Conservation (phyloP, 73 alveolate genomes). For the Paramecium bursaria region DNA sequence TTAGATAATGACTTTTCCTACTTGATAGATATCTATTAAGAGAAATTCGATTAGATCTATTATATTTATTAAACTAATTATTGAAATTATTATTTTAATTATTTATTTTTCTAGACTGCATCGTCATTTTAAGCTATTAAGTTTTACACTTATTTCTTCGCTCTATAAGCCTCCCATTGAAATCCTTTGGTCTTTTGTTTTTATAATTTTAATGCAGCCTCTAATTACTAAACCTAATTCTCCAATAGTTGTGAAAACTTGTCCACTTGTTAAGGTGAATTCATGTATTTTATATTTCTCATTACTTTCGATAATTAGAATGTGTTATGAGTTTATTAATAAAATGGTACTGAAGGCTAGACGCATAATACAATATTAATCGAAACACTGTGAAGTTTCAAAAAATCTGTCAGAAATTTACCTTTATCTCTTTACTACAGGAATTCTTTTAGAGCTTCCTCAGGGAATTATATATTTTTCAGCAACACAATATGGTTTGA, state of each 20-base stretch:
- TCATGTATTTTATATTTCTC: slow-evolving; percentile 17
- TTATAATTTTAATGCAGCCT: background rate
- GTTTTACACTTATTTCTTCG: background rate
- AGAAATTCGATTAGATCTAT: slow-evolving; percentile 12
- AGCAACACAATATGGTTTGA: background rate
- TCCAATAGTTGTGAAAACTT: slow-evolving; percentile 31
- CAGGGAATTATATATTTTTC: background rate
- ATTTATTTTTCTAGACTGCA: slow-evolving; percentile 41
- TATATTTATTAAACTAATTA: background rate
- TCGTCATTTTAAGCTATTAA: slow-evolving; percentile 44
- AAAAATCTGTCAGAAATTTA: background rate
- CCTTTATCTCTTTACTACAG: slow-evolving; percentile 8
- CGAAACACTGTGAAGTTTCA: background rate
- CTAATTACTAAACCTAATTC: background rate
- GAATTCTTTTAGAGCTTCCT: slow-evolving; percentile 32
- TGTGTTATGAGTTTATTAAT: background rate
- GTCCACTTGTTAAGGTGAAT: slow-evolving; percentile 31
- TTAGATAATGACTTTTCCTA: background rate
- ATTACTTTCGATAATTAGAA: slow-evolving; percentile 33
- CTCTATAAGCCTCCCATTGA: slow-evolving; percentile 18
- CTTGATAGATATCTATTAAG: slow-evolving; percentile 12
- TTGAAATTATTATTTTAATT: background rate
- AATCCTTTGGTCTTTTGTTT: background rate
- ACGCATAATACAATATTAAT: slow-evolving; percentile 13
- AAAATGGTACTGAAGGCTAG: slow-evolving; percentile 27